These are phyloP conservation scores for Ampelomyces quisqualis DNA, from an alignment of 2,329 filamentous ascomycete species.

Conservation along the genomic window DNA sequence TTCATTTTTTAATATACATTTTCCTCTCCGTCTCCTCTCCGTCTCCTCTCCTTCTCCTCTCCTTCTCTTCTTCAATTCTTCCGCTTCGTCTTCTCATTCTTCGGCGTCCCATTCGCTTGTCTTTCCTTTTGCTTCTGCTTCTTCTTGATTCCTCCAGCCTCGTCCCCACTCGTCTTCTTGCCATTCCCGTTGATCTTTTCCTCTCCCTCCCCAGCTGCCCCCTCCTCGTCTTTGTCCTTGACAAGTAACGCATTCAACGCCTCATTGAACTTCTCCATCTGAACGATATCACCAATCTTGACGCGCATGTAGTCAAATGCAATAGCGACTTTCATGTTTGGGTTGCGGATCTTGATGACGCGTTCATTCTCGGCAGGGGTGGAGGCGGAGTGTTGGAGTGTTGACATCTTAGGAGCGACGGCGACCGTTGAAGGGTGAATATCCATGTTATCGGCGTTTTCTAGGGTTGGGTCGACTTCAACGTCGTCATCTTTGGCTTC, in stretches of 20 bases:
- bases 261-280: slow-evolving; percentile 63
- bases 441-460: slow-evolving; percentile 26
- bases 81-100: slow-evolving; percentile 24
- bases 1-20: not conserved
- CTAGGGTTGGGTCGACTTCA: slow-evolving; percentile 19
- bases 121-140: slow-evolving; percentile 23
- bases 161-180: slow-evolving; percentile 35
- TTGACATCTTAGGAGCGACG: slow-evolving; percentile 8
- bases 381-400: slow-evolving; percentile 10
- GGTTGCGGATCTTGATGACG: slow-evolving; percentile 44
- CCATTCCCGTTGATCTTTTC: slow-evolving; percentile 26
- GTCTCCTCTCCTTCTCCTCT: not conserved
- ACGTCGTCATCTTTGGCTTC: slow-evolving; percentile 26
- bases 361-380: slow-evolving; percentile 20
- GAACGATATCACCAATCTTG: slow-evolving; percentile 67
- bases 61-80: slow-evolving; percentile 22
- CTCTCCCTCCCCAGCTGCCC: slow-evolving; percentile 1
- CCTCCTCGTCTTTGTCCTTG: slow-evolving; percentile 26
- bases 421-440: slow-evolving; percentile 12
- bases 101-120: slow-evolving; percentile 9
- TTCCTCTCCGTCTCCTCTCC: not conserved
- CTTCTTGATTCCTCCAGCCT: slow-evolving; percentile 22
- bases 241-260: slow-evolving; percentile 60
- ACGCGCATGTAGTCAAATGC: slow-evolving; percentile 80
- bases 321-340: slow-evolving; percentile 65